A percentile compares a stretch with the other conserved stretches of the same genome.
Evolutionary conservation across 1,284 basidiomycete genomes (phyloP).

Genomic region (Leccinum angustisporum): DNA sequence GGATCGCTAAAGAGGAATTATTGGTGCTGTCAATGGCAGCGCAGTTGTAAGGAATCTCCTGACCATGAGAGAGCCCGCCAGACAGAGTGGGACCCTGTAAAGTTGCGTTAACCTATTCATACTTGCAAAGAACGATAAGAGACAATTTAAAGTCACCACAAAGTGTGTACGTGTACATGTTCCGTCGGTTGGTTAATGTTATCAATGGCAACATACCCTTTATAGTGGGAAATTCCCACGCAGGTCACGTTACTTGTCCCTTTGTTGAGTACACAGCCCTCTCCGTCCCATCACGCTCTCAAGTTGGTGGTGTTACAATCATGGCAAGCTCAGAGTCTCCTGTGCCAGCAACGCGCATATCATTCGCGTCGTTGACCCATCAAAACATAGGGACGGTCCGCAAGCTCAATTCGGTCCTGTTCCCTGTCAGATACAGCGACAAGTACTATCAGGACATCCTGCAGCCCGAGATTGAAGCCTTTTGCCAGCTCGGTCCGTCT

Average conservation of each 20-base stretch:
- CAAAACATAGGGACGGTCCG: slow-evolving; percentile 82
- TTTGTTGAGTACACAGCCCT: slow-evolving; percentile 17
- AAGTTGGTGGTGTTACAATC: background rate
- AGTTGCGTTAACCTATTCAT: slow-evolving; percentile 22
- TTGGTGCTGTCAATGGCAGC: slow-evolving; percentile 32
- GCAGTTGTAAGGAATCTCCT: slow-evolving; percentile 11
- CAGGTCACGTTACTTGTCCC: slow-evolving; percentile 18
- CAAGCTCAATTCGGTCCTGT: slow-evolving; percentile 77
- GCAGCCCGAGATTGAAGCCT: slow-evolving; percentile 68
- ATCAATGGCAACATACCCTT: slow-evolving; percentile 4
- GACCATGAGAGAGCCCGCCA: slow-evolving; percentile 10
- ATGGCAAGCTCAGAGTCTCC: slow-evolving; percentile 28
- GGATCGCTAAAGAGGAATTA: slow-evolving; percentile 18
- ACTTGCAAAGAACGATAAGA: slow-evolving; percentile 26
- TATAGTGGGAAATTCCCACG: slow-evolving; percentile 25
- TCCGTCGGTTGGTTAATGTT: background rate
- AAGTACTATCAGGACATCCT: slow-evolving; percentile 78
- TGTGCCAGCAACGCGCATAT: slow-evolving; percentile 46
- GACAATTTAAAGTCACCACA: slow-evolving; percentile 16
- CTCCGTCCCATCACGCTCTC: background rate
- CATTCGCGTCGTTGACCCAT: slow-evolving; percentile 69
- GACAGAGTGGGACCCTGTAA: slow-evolving; percentile 26
- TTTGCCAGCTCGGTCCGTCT: slow-evolving; percentile 72
- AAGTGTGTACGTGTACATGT: background rate
- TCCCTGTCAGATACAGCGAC: slow-evolving; percentile 80